Evolutionary conservation across 768 basidiomycete species (phyloP).

Genomic region (Panaeolus papilionaceus): DNA sequence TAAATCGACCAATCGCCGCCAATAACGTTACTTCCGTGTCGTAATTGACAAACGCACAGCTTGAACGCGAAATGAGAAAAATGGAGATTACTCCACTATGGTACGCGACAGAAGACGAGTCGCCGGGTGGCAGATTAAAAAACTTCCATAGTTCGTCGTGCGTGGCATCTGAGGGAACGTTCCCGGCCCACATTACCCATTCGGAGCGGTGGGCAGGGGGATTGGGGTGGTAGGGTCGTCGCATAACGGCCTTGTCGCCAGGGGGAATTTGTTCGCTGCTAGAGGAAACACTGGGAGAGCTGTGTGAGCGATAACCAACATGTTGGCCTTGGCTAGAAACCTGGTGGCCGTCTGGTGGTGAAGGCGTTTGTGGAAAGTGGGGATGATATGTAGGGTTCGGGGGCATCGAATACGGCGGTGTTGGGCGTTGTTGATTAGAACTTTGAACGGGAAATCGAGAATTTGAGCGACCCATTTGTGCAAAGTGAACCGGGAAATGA

Average conservation of each 20-base stretch:
- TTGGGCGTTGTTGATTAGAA: conserved; percentile 25
- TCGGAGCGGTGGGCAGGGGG: conserved; percentile 79
- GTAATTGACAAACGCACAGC: conserved; percentile 94
- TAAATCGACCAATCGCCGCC: conserved; percentile 73
- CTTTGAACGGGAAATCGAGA: conserved; percentile 25
- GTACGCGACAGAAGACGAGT: conserved; percentile 12
- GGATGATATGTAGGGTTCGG: conserved; percentile 10
- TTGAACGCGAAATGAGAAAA: conserved; percentile 94
- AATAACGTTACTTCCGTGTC: conserved; percentile 65
- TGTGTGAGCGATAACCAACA: conserved; percentile 19
- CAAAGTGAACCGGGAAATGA: conserved; percentile 38
- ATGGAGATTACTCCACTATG: conserved; percentile 76
- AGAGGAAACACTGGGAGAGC: conserved; percentile 23
- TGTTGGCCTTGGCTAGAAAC: conserved; percentile 16
- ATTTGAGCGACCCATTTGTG: conserved; percentile 31
- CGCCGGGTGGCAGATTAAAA: conserved; percentile 55
- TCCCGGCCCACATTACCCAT: conserved; percentile 98
- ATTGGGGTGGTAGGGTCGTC: conserved; percentile 72
- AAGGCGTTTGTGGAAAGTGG: conserved; percentile 15
- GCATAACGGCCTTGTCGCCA: conserved; percentile 40
- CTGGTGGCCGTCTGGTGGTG: conserved; percentile 11
- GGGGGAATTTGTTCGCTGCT: conserved; percentile 21
- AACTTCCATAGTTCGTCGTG: conserved; percentile 89
- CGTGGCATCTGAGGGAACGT: conserved; percentile 83
- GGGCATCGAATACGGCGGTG: conserved; percentile 22